Evolutionary conservation across 306 rosid genomes (phyloP).

Genomic region (Begonia fuchsioides): DNA sequence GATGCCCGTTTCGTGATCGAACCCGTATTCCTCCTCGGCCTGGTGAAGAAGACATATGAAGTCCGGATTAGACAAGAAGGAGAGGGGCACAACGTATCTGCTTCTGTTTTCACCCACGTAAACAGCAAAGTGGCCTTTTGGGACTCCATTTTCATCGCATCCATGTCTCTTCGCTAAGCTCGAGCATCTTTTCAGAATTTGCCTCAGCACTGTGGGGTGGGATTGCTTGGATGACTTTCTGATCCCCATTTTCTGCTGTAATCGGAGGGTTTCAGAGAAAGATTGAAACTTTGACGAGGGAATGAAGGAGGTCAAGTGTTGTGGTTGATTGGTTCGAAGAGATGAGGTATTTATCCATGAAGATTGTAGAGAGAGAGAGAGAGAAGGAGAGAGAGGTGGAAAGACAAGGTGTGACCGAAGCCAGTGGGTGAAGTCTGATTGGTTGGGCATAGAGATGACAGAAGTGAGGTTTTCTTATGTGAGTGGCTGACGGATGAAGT

Average conservation of each 20-base stretch:
- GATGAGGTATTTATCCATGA: neutral
- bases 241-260: neutral
- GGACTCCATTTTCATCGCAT: neutral
- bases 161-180: conserved; percentile 1
- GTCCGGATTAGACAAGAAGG: neutral
- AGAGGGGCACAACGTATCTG: neutral
- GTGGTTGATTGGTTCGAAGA: no score
- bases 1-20: neutral
- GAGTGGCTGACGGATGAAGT: no score
- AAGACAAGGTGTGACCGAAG: conserved; percentile 10
- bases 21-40: conserved; percentile 1
- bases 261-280: neutral
- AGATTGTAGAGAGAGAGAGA: neutral
- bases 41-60: conserved; percentile 1
- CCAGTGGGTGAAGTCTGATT: conserved; percentile 6
- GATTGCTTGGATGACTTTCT: neutral
- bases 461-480: neutral
- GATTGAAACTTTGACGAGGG: neutral
- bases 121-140: conserved; percentile 1
- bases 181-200: conserved; percentile 3
- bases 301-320: neutral
- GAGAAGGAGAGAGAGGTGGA: neutral
- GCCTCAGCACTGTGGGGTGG: neutral
- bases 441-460: conserved; percentile 8
- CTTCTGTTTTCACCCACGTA: neutral